These are phyloP conservation scores for Iris pallida DNA, from an alignment of 116 monocot species.

Conservation along the genomic window DNA sequence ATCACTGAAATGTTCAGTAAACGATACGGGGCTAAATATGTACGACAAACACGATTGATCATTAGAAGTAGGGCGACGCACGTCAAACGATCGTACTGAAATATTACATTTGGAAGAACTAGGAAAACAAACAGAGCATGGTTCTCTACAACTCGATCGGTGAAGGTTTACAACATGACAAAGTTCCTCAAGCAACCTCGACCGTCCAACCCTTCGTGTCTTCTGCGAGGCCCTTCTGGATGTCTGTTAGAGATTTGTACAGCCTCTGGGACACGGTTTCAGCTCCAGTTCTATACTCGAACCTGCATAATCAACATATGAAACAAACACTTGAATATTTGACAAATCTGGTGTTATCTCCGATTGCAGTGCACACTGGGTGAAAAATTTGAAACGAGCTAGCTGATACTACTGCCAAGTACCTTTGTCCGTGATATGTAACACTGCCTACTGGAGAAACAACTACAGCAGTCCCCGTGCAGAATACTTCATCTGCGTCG, in stretches of 20 bases:
- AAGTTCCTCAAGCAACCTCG: slow-evolving; percentile 25
- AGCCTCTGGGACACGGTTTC: slow-evolving; percentile 42
- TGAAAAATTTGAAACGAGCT: too few species aligned
- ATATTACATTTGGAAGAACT: too few species aligned
- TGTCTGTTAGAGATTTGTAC: slow-evolving; percentile 50
- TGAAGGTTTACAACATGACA: too few species aligned
- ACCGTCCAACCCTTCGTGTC: slow-evolving; percentile 82
- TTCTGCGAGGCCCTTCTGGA: slow-evolving; percentile 71
- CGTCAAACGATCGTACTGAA: too few species aligned
- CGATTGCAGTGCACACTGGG: too few species aligned
- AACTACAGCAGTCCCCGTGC: slow-evolving; percentile 90
- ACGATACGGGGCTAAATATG: too few species aligned
- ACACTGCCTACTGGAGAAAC: slow-evolving; percentile 73
- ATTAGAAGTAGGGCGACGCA: too few species aligned
- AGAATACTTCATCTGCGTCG: slow-evolving; percentile 81
- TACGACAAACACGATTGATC: too few species aligned
- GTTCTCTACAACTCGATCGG: too few species aligned
- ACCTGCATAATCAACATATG: slow-evolving; percentile 35
- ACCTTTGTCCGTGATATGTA: slow-evolving; percentile 62
- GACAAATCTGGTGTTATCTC: too few species aligned
- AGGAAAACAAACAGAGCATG: too few species aligned
- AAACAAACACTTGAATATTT: not conserved
- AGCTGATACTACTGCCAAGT: not conserved
- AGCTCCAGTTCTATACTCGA: slow-evolving; percentile 43
- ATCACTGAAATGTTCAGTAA: too few species aligned